phyloP scores from a whole-genome alignment of 306 rosid species.

The Cucurbita maxima region DNA sequence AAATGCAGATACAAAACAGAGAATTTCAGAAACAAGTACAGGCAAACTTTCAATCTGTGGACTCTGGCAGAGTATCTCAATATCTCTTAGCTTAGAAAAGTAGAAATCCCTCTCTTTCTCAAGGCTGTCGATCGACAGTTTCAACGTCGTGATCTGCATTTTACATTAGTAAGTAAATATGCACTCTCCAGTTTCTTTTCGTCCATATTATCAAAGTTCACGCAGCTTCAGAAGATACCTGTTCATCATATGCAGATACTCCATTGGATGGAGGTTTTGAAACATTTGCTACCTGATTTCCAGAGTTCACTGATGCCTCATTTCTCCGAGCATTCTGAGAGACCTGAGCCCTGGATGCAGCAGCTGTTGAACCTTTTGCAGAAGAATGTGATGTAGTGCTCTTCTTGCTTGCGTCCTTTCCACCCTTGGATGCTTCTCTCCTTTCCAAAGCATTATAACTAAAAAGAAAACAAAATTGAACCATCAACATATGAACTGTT shows the following conservation, averaged over 20 bases:
- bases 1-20: background rate
- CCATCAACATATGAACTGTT: background rate
- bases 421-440: conserved; percentile 73
- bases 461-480: background rate
- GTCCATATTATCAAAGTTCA: background rate
- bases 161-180: background rate
- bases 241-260: conserved; percentile 45
- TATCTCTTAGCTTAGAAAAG: conserved; percentile 75
- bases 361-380: conserved; percentile 30
- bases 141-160: conserved; percentile 75
- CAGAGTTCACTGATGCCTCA: conserved; percentile 32
- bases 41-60: conserved; percentile 56
- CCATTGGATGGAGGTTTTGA: conserved; percentile 32
- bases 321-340: conserved; percentile 57
- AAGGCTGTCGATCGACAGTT: conserved; percentile 81
- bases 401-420: conserved; percentile 61
- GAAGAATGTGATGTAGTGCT: conserved; percentile 50
- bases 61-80: conserved; percentile 79
- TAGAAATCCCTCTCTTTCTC: conserved; percentile 96
- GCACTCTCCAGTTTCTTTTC: background rate
- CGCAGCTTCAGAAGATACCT: conserved; percentile 23
- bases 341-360: conserved; percentile 41
- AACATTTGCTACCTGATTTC: conserved; percentile 34
- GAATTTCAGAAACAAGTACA: conserved; percentile 17
- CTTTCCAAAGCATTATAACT: conserved; percentile 86